Evolutionary conservation across 345 rosid species (phyloP).

Genomic region (Rubroshorea leprosula): DNA sequence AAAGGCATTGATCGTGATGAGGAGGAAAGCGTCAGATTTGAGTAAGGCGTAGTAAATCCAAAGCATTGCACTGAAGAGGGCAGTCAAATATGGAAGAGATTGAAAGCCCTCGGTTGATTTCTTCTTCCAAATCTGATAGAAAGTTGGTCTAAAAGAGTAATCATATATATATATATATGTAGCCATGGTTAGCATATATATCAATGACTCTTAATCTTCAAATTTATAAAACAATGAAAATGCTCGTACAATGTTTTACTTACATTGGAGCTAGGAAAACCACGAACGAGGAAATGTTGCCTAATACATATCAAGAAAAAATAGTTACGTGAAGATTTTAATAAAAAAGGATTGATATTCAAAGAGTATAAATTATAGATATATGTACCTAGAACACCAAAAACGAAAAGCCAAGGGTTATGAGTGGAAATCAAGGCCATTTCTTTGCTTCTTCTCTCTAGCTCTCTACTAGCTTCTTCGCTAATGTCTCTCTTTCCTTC

Average conservation of each 20-base stretch:
- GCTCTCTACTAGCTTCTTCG: too few relatives aligned
- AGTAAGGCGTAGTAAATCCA: slow-evolving; percentile 44
- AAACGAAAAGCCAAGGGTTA: slow-evolving; percentile 18
- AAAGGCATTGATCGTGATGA: too few relatives aligned
- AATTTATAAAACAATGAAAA: background rate
- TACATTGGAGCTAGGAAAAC: slow-evolving; percentile 35
- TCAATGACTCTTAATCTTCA: background rate
- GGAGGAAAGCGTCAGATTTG: too few relatives aligned
- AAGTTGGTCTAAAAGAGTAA: slow-evolving; percentile 29
- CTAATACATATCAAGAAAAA: slow-evolving; percentile 9
- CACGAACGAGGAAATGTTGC: slow-evolving; percentile 29
- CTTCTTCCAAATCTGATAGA: slow-evolving; percentile 26
- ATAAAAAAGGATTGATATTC: too few relatives aligned
- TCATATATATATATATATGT: too few relatives aligned
- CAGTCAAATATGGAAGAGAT: slow-evolving; percentile 27
- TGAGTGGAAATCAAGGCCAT: slow-evolving; percentile 24
- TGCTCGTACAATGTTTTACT: slow-evolving; percentile 12
- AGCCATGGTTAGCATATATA: too few relatives aligned
- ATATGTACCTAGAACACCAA: slow-evolving; percentile 23
- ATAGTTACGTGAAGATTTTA: too few relatives aligned
- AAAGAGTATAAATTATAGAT: too few relatives aligned
- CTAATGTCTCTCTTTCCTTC: background rate
- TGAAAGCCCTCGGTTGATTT: slow-evolving; percentile 40
- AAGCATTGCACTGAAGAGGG: slow-evolving; percentile 36
- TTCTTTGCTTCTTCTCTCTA: background rate